Evolutionary conservation across 2,329 filamentous ascomycete species (phyloP), one percentile per base, ranked within the genome.

Genomic region (Aureobasidium sp.): DNA sequence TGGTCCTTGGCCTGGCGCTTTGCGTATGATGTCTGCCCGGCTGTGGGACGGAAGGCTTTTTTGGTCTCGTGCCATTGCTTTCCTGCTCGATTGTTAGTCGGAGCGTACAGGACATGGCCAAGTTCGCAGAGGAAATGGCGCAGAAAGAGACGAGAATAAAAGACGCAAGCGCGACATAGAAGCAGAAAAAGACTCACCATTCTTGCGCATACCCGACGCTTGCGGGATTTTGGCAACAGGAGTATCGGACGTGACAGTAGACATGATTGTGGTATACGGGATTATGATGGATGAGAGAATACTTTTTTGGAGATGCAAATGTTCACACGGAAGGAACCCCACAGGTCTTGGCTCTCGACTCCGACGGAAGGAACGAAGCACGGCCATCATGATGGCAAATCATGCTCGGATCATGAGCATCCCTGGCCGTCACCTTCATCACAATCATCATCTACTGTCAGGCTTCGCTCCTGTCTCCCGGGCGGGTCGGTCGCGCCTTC

Each of bases 11-110:
- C 85, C 47, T 84, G 78, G 57, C 93, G 86, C 74, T 90, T 87
- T 66, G 87, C 85, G 73, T 88, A 97, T 0, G 90, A 85, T 2
- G 84, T 89, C 67, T 91, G 81, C 27, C 92, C 90, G 10, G 88
- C 81, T 15, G 79, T 85, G 4, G 90, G 93, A 40, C 94, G 87
- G 75, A 97, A 97, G 0, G 94, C 85, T 64, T 87, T 89, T 73
- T 91, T 93, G 29, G 83, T 80, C 57, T 81, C 79, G 72, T 95
- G 91, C 94, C 94, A 99, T 78, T 95, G 89, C 78, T 97, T 96
- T 72, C 94, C 94, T 96, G 70, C 2, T 2, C n/a, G 3, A 21
- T 21, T 9, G 29, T 47, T 21, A 57, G 40, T 37, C 27, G 40
- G 1, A 10, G 4, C 17, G 19, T 29, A 43, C 17, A 5, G 10